These are phyloP conservation scores for Geosmithia morbida DNA, from an alignment of 2,329 filamentous ascomycete species.

Conservation along the genomic window DNA sequence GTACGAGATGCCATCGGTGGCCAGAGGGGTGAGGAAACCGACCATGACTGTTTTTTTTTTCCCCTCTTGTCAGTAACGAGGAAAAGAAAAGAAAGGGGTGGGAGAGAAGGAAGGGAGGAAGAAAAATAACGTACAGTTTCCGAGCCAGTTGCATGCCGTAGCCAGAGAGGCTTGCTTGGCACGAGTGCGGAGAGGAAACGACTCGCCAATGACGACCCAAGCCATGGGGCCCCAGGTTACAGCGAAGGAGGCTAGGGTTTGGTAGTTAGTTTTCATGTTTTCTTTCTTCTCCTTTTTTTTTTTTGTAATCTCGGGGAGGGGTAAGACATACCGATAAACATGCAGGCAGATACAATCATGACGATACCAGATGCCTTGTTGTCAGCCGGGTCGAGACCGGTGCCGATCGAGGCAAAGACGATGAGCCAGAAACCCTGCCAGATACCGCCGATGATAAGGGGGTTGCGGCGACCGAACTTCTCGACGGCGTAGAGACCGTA, in stretches of 20 bases:
- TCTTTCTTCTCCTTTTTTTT: too few species aligned
- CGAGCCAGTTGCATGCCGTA: constrained; percentile 41
- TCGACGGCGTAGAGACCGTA: constrained; percentile 55
- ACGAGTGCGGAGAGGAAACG: constrained; percentile 43
- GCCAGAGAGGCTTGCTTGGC: constrained; percentile 39
- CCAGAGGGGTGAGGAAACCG: constrained; percentile 54
- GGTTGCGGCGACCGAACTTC: constrained; percentile 45
- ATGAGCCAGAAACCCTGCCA: constrained; percentile 55
- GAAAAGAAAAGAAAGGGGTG: too few species aligned
- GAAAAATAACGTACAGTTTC: constrained; percentile 33
- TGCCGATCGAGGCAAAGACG: constrained; percentile 47
- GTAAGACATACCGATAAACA: constrained; percentile 40
- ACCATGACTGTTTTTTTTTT: constrained; percentile 42
- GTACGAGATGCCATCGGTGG: constrained; percentile 45
- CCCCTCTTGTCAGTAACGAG: too few species aligned
- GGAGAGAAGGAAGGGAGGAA: too few species aligned
- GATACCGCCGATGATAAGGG: constrained; percentile 48
- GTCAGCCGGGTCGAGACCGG: constrained; percentile 22
- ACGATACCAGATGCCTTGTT: constrained; percentile 41
- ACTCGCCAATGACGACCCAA: constrained; percentile 55
- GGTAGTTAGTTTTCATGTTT: too few species aligned
- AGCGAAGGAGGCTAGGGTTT: constrained; percentile 42
- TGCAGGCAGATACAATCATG: constrained; percentile 59
- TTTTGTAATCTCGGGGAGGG: too few species aligned
- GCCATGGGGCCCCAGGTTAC: constrained; percentile 55